Base-by-base conservation (phyloP, 2,329 filamentous ascomycete species). In the Penicillium hesseltinei region DNA sequence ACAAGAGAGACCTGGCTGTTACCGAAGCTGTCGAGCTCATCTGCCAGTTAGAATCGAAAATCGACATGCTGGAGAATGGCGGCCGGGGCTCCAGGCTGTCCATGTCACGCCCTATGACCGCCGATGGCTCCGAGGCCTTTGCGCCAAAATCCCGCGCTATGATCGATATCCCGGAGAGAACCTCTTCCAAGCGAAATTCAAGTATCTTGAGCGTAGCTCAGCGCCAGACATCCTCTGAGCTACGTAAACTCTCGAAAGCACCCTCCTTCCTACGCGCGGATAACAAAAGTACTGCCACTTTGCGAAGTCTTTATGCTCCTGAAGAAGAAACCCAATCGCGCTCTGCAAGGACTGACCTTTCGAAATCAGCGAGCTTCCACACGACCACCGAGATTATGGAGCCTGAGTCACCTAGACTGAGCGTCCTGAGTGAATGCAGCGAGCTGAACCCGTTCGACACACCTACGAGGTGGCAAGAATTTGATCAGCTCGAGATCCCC, bases 371-470 rank as follows among this genome's bases (percentile, higher is more conserved):
- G 36, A 77, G 74, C 50, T 63, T 70, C 38, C 65, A 74, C 42
- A 75, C 75, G 0, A 70, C 71, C 60, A 68, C 63, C 36, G 71
- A 74, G n/a, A 64, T 59, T 2, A 51, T 62, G 6, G 72, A 75
- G n/a, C 68, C 71, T 0, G 69, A 66, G 33, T 78, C 75, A 8
- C 76, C 76, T 2, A 68, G 77, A 48, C 65, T 78, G 9, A 79
- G 77, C 56, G 71, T 75, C 21, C 66, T 79, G 1, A 79, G 77
- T 48, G 77, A 79, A 62, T 78, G 76, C 61, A 78, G 76, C 52
- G 75, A 78, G 57, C 62, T 78, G 17, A 69, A 71, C 40, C 67
- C 71, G 1, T 65, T 69, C 13, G 73, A 71, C n/a, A 65, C 64
- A 17, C 61, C 58, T 7, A 63, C 61, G 8, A 56, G 50, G 36